A percentile compares a stretch with the other conserved stretches of the same genome.
Evolutionary conservation across 164 flowering plant genomes (phyloP).

Genomic region (Liriodendron chinense): DNA sequence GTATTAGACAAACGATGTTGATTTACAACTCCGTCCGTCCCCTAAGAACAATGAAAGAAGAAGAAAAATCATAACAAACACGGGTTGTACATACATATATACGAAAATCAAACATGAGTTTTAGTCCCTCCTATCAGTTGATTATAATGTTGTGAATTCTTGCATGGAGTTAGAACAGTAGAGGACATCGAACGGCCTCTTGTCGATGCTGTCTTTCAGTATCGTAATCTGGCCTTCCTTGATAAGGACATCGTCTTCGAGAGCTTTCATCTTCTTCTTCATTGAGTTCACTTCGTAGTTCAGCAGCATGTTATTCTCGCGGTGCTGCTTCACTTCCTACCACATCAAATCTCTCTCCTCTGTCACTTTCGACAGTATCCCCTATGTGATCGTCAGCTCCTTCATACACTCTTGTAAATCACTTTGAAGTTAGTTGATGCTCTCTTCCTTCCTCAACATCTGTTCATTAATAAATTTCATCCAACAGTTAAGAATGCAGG

Average conservation of each 20-base stretch:
- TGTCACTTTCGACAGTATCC: slow-evolving; percentile 58
- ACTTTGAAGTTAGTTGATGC: slow-evolving; percentile 40
- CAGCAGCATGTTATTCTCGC: slow-evolving; percentile 78
- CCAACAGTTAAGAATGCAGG: background rate
- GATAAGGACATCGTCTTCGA: slow-evolving; percentile 76
- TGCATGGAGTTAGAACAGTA: slow-evolving; percentile 37
- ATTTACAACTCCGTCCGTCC: background rate
- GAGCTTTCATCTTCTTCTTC: slow-evolving; percentile 72
- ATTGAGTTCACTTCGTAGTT: slow-evolving; percentile 53
- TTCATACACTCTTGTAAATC: slow-evolving; percentile 59
- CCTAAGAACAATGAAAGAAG: background rate
- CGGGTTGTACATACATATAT: background rate
- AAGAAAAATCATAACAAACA: background rate
- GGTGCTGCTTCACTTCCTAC: slow-evolving; percentile 75
- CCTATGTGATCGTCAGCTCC: slow-evolving; percentile 44
- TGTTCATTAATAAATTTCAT: slow-evolving; percentile 17
- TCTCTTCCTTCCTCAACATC: slow-evolving; percentile 80
- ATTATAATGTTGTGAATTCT: slow-evolving; percentile 36
- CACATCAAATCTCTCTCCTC: slow-evolving; percentile 85
- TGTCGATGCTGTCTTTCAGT: slow-evolving; percentile 57
- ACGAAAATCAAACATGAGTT: background rate
- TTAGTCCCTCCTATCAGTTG: slow-evolving; percentile 4
- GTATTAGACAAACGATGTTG: background rate
- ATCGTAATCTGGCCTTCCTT: slow-evolving; percentile 95
- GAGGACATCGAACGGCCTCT: slow-evolving; percentile 59